Evolutionary conservation across 192 early-diverging fungal species (phyloP), one percentile per base, ranked within the genome.

Genomic region (Coemansia sp.): DNA sequence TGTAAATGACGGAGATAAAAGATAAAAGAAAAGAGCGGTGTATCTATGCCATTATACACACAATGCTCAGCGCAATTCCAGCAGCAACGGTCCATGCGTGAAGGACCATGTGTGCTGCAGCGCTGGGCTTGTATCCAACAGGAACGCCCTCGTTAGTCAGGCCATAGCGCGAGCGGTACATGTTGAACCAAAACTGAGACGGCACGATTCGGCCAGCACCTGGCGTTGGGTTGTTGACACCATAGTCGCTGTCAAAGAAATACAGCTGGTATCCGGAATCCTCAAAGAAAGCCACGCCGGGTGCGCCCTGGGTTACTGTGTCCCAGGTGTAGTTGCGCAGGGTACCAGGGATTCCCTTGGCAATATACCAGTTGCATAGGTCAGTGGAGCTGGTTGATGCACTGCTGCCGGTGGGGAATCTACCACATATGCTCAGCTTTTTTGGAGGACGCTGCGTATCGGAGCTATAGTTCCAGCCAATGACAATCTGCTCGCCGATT

Each of bases 151-250:
- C 56, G 71, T 83, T 83, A 10, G 80, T 74, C 56, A 19, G 50
- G 19, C 60, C 66, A 59, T 83, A 83, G 21, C 75, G 71, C 37
- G 80, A 83, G 38, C 64, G 74, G 72, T 77, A 83, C 80, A 83
- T 76, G 63, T 65, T 59, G 67, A 83, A 83, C 52, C 60, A 57
- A 56, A 82, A 74, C 71, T 38, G 41, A 23, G 68, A 68, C 38
- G 74, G 74, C 9, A 64, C 42, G 41, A 71, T 69, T 9, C 75
- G 61, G 13, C 75, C 80, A 9, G 75, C 66, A 5, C 75, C 75
- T 15, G 80, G 80, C 18, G 39, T 4, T 38, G 70, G 11, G 60
- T 77, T 71, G 32, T 21, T 66, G 13, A 68, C 56, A 42, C 76
- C 80, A 59, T 69, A 72, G 44, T 77, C 80, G 61, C 72, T 74